phyloP scores from a whole-genome alignment of 2,329 filamentous ascomycete genomes.

The Apiospora kogelbergensis region DNA sequence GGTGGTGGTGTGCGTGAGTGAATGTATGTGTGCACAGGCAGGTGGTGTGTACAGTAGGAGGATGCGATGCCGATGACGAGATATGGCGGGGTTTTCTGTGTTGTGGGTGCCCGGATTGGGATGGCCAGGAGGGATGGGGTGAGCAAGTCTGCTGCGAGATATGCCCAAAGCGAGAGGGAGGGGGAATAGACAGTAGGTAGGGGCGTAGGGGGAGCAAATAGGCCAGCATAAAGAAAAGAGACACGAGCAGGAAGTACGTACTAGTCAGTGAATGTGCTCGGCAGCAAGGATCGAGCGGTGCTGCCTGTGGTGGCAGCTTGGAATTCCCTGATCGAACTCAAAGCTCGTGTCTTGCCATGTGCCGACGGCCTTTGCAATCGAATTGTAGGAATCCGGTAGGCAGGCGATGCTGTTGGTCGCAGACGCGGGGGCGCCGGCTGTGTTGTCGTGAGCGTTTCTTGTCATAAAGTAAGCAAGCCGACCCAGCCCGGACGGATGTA shows the following conservation, averaged over 20 bases:
- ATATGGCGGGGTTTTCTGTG: neutral
- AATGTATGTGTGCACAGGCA: no score
- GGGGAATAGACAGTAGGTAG: no score
- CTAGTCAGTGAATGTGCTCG: neutral
- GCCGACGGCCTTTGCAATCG: neutral
- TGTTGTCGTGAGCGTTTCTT: neutral
- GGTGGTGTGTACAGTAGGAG: neutral
- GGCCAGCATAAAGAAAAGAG: neutral
- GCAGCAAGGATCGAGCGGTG: neutral
- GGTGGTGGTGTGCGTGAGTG: slow-evolving; percentile 4
- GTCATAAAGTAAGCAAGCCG: neutral
- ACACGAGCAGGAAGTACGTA: neutral
- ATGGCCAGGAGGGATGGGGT: slow-evolving; percentile 2
- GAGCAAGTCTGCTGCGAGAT: neutral
- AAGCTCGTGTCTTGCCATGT: neutral
- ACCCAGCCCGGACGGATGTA: neutral
- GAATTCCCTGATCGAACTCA: neutral
- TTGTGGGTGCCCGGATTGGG: slow-evolving; percentile 3
- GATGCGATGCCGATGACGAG: slow-evolving; percentile 2
- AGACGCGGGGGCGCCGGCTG: neutral
- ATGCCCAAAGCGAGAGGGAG: neutral
- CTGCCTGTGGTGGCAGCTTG: neutral
- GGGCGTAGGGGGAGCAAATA: no score
- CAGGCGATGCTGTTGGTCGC: neutral
- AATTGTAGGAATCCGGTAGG: neutral